Conservation (phyloP, 73 alveolate species). For the Tetrahymena thermophila region DNA sequence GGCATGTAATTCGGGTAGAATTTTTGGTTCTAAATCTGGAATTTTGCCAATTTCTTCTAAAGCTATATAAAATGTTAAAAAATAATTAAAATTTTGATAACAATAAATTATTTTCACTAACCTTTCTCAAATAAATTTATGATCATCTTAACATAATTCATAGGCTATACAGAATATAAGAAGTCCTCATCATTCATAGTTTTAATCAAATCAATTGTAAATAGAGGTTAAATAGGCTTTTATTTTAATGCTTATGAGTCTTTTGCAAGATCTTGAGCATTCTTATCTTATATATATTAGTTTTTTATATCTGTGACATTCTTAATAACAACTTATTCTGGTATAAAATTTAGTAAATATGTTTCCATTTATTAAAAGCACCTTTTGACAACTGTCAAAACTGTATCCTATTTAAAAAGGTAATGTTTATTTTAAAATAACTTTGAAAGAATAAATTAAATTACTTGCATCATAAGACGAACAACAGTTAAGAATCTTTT, state of each 20-base stretch:
- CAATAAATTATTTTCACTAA: slow-evolving; percentile 58
- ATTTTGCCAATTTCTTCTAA: slow-evolving; percentile 89
- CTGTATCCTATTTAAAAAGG: slow-evolving; percentile 73
- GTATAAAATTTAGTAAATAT: slow-evolving; percentile 78
- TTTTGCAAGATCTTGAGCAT: slow-evolving; percentile 42
- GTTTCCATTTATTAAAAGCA: slow-evolving; percentile 83
- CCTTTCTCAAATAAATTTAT: slow-evolving; percentile 94
- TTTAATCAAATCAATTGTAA: slow-evolving; percentile 68
- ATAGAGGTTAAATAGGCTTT: slow-evolving; percentile 64
- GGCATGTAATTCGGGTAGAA: slow-evolving; percentile 72
- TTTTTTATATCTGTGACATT: slow-evolving; percentile 77
- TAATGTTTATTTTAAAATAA: background rate
- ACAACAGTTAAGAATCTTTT: slow-evolving; percentile 93
- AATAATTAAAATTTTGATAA: background rate
- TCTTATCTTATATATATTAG: slow-evolving; percentile 50
- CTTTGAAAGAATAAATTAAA: background rate
- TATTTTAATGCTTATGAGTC: slow-evolving; percentile 46
- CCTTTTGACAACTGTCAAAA: slow-evolving; percentile 70
- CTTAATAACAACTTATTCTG: slow-evolving; percentile 68
- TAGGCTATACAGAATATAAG: slow-evolving; percentile 81
- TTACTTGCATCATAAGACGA: slow-evolving; percentile 81
- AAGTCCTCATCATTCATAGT: slow-evolving; percentile 49
- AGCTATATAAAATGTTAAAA: slow-evolving; percentile 50
- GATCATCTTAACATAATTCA: slow-evolving; percentile 80
- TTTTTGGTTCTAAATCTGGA: slow-evolving; percentile 48